Evolutionary conservation across 2,329 filamentous ascomycete species (phyloP).

Genomic region (Arachnomyces sp.): DNA sequence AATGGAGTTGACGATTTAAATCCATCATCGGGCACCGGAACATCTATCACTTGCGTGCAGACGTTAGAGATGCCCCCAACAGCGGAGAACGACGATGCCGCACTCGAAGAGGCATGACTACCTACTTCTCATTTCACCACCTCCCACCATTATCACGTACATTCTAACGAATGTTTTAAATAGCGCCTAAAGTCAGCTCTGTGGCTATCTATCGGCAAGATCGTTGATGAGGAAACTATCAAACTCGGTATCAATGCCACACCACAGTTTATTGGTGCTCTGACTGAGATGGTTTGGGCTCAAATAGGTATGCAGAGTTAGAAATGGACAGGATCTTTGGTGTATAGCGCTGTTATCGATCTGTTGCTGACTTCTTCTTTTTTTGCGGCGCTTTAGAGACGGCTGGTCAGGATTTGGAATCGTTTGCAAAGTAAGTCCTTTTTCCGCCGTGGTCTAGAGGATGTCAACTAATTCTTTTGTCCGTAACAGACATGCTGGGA

Average conservation of each 20-base stretch:
- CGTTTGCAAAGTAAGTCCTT: constrained; percentile 46
- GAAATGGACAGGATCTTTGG: not conserved
- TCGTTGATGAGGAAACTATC: constrained; percentile 76
- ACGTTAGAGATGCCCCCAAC: constrained; percentile 13
- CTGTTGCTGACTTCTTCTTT: not conserved
- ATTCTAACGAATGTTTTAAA: constrained; percentile 1
- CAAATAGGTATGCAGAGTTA: constrained; percentile 68
- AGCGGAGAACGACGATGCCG: constrained; percentile 22
- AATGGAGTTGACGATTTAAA: too few relatives aligned
- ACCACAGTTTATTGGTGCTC: constrained; percentile 76
- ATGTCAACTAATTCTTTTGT: constrained; percentile 36
- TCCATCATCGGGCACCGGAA: too few relatives aligned
- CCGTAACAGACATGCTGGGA: constrained; percentile 62
- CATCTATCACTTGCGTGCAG: too few relatives aligned
- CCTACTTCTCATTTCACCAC: not conserved
- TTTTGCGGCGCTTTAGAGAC: constrained; percentile 39
- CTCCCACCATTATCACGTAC: not conserved
- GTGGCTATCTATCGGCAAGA: constrained; percentile 76
- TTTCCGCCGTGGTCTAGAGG: not conserved
- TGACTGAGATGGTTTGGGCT: constrained; percentile 80
- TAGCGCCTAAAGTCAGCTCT: constrained; percentile 76
- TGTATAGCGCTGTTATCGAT: not conserved
- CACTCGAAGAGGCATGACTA: constrained; percentile 26
- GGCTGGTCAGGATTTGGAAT: constrained; percentile 53
- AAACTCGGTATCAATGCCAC: constrained; percentile 73